phyloP scores from a whole-genome alignment of 2,329 filamentous ascomycete species.

The Trichoderma oligosporum region DNA sequence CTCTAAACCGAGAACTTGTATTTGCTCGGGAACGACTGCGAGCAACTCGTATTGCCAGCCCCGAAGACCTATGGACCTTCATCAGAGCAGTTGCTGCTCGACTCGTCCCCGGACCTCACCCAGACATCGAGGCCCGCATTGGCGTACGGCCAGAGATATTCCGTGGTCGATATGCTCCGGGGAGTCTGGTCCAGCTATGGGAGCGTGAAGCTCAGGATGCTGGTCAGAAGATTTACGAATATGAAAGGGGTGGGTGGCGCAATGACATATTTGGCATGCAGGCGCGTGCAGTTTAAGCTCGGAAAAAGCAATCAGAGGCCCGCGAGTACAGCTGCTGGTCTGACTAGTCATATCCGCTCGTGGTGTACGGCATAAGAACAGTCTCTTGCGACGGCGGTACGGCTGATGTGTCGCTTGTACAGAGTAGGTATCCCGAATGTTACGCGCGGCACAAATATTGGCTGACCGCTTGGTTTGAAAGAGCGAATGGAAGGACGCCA shows the following conservation, averaged over 20 bases:
- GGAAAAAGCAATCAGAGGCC: not conserved
- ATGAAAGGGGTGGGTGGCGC: constrained; percentile 69
- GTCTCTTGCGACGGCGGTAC: not conserved
- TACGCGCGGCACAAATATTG: constrained; percentile 15
- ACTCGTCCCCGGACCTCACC: constrained; percentile 66
- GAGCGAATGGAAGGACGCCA: not conserved
- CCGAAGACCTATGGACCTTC: constrained; percentile 76
- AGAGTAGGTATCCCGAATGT: constrained; percentile 16
- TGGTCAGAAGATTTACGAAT: constrained; percentile 70
- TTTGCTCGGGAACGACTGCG: constrained; percentile 83
- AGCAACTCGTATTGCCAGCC: constrained; percentile 76
- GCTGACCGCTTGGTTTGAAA: constrained; percentile 10
- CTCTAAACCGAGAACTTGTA: constrained; percentile 78
- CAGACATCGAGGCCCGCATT: constrained; percentile 70
- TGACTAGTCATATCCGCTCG: constrained; percentile 9
- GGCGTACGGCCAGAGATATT: constrained; percentile 65
- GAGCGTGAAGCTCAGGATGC: constrained; percentile 71
- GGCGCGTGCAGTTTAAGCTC: not conserved
- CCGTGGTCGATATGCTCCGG: constrained; percentile 80
- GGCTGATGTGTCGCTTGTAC: constrained; percentile 11
- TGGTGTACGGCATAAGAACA: not conserved
- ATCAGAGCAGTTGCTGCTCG: constrained; percentile 76
- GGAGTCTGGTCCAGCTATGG: constrained; percentile 87
- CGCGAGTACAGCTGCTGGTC: not conserved
- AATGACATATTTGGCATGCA: constrained; percentile 72